Percentiles rank a stretch among this genome's conserved stretches.
phyloP scores from a whole-genome alignment of 2,329 filamentous ascomycete genomes.

The Chaetomiaceae sp. region DNA sequence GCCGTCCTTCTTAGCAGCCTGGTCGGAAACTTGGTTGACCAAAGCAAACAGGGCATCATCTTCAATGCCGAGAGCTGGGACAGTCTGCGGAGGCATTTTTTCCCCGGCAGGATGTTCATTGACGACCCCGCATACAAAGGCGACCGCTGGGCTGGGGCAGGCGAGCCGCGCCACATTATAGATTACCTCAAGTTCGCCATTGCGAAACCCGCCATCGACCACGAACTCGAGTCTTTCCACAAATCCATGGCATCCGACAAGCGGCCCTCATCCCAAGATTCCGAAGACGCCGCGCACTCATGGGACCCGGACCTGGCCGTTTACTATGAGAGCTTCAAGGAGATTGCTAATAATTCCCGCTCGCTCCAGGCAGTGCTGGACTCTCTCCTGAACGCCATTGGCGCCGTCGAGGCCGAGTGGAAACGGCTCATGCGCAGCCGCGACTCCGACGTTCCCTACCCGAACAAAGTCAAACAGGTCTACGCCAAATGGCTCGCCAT shows the following conservation, averaged over 20 bases:
- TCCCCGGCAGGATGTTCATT: constrained; percentile 22
- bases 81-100: constrained; percentile 31
- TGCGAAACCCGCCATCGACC: constrained; percentile 40
- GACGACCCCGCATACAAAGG: constrained; percentile 44
- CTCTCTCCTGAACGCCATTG: constrained; percentile 34
- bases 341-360: constrained; percentile 25
- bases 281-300: constrained; percentile 21
- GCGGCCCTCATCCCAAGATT: not conserved
- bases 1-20: constrained; percentile 50
- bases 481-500: constrained; percentile 43
- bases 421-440: constrained; percentile 12
- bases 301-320: constrained; percentile 38
- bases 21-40: constrained; percentile 53
- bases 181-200: constrained; percentile 58
- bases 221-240: constrained; percentile 35
- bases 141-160: constrained; percentile 28
- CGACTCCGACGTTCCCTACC: constrained; percentile 16
- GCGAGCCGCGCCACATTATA: constrained; percentile 47
- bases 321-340: constrained; percentile 35
- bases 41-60: constrained; percentile 50
- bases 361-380: constrained; percentile 33
- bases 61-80: constrained; percentile 44
- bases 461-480: constrained; percentile 32
- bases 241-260: constrained; percentile 19
- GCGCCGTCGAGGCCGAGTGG: constrained; percentile 34